phyloP scores from a whole-genome alignment of 2,329 filamentous ascomycete genomes.

The Grosmannia penicillata region DNA sequence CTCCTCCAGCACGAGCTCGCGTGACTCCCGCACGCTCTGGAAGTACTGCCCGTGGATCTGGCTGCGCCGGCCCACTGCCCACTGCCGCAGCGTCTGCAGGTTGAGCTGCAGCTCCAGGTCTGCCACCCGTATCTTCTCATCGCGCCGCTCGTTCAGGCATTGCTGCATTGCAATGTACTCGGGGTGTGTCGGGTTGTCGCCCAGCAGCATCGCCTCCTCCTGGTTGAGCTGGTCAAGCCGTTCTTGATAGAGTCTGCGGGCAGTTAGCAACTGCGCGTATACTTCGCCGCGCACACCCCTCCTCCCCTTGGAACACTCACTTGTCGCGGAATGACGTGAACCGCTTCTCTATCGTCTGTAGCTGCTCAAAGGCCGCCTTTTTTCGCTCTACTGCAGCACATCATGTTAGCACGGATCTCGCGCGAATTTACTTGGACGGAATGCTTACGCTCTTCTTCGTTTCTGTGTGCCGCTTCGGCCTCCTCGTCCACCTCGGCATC shows the following conservation, averaged over 20 bases:
- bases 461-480: constrained; percentile 40
- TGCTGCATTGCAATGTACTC: constrained; percentile 85
- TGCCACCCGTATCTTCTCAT: constrained; percentile 66
- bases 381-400: constrained; percentile 53
- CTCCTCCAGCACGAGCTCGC: constrained; percentile 64
- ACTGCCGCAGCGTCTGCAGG: constrained; percentile 55
- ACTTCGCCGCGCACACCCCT: no score
- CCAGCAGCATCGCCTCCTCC: constrained; percentile 46
- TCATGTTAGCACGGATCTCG: neutral
- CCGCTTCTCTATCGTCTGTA: constrained; percentile 71
- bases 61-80: constrained; percentile 65
- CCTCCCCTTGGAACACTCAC: no score
- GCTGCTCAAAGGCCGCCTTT: constrained; percentile 62
- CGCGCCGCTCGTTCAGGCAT: constrained; percentile 67
- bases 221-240: constrained; percentile 66
- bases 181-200: constrained; percentile 60
- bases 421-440: neutral
- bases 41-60: constrained; percentile 86
- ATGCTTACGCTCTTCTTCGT: constrained; percentile 49
- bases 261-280: no score
- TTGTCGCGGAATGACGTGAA: constrained; percentile 76
- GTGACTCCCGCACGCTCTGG: constrained; percentile 68
- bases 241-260: constrained; percentile 67
- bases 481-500: constrained; percentile 46
- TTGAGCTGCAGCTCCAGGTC: constrained; percentile 61